Percentiles rank a stretch among this genome's conserved stretches.
Conservation (phyloP, 768 basidiomycete genomes). For the Pisolithus albus region DNA sequence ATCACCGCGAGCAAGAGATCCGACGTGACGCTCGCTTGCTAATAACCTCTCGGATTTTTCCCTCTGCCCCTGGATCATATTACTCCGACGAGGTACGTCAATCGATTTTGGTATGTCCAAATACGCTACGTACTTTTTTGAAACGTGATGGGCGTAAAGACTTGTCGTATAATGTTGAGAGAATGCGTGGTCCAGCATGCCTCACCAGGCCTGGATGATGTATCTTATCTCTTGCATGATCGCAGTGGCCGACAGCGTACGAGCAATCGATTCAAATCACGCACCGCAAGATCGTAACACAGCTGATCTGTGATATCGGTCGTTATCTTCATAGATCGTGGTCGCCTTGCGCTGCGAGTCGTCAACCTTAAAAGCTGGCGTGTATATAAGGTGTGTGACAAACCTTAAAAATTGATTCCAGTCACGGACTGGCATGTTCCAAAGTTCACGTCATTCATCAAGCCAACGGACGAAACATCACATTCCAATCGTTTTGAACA, state of each 20-base stretch:
- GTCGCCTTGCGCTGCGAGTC: neutral
- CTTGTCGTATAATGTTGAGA: constrained; percentile 17
- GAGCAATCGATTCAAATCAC: neutral
- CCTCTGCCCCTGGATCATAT: constrained; percentile 23
- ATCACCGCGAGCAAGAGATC: constrained; percentile 21
- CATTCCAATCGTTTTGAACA: constrained; percentile 10
- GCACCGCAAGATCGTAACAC: too few relatives aligned
- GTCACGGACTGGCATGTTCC: constrained; percentile 12
- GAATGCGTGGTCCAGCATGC: constrained; percentile 12
- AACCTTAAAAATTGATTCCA: neutral
- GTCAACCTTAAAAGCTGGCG: constrained; percentile 5
- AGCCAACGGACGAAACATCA: constrained; percentile 7
- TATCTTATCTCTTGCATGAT: constrained; percentile 20
- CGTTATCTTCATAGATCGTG: neutral
- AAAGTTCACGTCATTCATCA: constrained; percentile 28
- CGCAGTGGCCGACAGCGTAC: constrained; percentile 2
- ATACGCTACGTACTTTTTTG: constrained; percentile 1
- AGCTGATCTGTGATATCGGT: too few relatives aligned
- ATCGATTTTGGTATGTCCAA: constrained; percentile 6
- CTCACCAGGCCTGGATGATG: constrained; percentile 19
- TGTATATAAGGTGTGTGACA: constrained; percentile 5
- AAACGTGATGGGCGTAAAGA: constrained; percentile 16
- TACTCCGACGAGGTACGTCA: constrained; percentile 13
- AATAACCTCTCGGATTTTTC: constrained; percentile 8
- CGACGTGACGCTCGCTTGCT: constrained; percentile 4